Base-by-base conservation (phyloP, 2,329 filamentous ascomycete genomes). In the Phialocephala subalpina region DNA sequence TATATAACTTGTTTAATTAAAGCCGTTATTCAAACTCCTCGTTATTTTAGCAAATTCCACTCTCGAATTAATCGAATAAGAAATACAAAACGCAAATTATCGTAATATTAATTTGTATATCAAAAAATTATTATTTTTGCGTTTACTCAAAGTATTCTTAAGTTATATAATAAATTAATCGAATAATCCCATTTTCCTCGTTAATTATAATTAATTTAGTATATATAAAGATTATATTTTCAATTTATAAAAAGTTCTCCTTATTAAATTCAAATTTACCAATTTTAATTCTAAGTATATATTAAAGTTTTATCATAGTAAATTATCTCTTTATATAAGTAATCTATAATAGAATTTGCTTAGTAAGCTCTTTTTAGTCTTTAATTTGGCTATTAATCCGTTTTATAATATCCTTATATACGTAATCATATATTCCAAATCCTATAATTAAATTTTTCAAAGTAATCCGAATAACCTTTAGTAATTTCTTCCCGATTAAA, bases 331-430 rank as follows among this genome's bases (percentile, higher is more conserved):
- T 77, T 0, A 80, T 75, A 40, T 67, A 80, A 3, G 59, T 65
- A 29, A 65, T 55, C 63, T 59, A 65, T n/a, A 22, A 58, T 3
- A 65, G 35, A 11, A 59, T 53, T n/a, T 62, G 33, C 29, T 63
- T 60, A 4, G 60, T 49, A 33, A 62, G 35, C 36, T 56, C 20
- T 56, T 27, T 9, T 9, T 33, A 33, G 29, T 16, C 18, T 42
- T n/a, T 4, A 20, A 49, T 33, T 25, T 35, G 18, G 25, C 20
- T 53, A 85, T 82, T 58, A 22, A 85, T 83, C 20, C 82, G 74
- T 1, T 78, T 36, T 73, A 85, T 80, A 0, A 79, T 77, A 0
- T 78, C 67, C 0, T 76, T 62, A 52, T 86, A 87, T 0, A 79
- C 78, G 12, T 69, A 5, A 18, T 33, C 29, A 33, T 33, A 33